Conservation (phyloP, 2,329 filamentous ascomycete species). For the Elsinoe batatas region DNA sequence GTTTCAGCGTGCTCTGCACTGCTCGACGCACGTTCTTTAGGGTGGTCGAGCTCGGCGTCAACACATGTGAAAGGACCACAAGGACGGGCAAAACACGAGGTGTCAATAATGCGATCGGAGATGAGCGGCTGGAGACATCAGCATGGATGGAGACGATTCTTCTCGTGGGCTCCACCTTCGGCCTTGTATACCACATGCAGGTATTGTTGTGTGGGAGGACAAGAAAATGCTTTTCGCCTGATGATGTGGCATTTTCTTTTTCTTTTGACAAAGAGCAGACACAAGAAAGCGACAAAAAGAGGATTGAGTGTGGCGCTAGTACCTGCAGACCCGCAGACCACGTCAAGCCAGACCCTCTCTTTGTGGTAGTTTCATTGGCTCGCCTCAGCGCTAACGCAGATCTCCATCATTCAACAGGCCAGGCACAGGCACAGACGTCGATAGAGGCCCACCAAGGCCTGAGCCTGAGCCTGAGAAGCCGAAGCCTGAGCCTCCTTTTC, state of each 20-base stretch:
- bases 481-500: slow-evolving; percentile 9
- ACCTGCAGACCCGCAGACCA: slow-evolving; percentile 6
- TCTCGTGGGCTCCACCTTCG: not conserved
- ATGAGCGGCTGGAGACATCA: not conserved
- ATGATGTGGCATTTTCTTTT: slow-evolving; percentile 3
- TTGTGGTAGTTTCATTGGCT: not conserved
- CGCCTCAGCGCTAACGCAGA: not conserved
- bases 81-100: not conserved
- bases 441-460: not conserved
- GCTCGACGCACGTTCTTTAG: not conserved
- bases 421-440: slow-evolving; percentile 9
- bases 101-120: not conserved
- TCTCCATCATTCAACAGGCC: slow-evolving; percentile 2
- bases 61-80: slow-evolving; percentile 1
- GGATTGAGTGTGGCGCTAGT: slow-evolving; percentile 6
- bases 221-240: not conserved
- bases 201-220: not conserved
- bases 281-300: not conserved
- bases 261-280: not conserved
- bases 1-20: slow-evolving; percentile 4
- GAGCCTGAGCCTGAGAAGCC: not conserved
- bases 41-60: slow-evolving; percentile 2
- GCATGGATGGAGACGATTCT: not conserved
- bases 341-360: not conserved
- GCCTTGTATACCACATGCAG: not conserved